Evolutionary conservation across 2,329 filamentous ascomycete species (phyloP).

Genomic region (Hymenoscyphus occultus): DNA sequence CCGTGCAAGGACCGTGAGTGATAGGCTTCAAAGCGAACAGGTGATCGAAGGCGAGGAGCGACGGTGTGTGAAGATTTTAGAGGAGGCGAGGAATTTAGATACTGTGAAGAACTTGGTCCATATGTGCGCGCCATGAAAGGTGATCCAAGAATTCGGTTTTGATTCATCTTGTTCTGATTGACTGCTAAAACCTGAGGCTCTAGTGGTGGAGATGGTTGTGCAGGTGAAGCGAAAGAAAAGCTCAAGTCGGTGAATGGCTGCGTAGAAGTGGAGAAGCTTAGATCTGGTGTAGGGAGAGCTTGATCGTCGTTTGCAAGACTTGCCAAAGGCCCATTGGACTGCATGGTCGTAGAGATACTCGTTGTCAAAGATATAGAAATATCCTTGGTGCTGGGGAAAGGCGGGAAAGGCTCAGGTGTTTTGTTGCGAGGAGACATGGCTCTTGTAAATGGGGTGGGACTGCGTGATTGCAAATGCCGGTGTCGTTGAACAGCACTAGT

Average conservation of each 20-base stretch:
- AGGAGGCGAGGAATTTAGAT: slow-evolving; percentile 20
- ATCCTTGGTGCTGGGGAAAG: slow-evolving; percentile 52
- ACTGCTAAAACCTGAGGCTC: slow-evolving; percentile 15
- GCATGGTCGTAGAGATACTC: slow-evolving; percentile 64
- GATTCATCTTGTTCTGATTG: slow-evolving; percentile 10
- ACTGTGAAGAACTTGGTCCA: slow-evolving; percentile 53
- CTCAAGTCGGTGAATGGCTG: neutral
- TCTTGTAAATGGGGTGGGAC: slow-evolving; percentile 55
- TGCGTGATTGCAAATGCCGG: slow-evolving; percentile 48
- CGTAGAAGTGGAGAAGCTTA: neutral
- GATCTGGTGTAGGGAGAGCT: slow-evolving; percentile 9
- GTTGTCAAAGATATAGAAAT: slow-evolving; percentile 61
- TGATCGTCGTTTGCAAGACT: slow-evolving; percentile 49
- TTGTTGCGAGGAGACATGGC: slow-evolving; percentile 48
- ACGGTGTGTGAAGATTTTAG: slow-evolving; percentile 18
- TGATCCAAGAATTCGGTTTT: slow-evolving; percentile 27
- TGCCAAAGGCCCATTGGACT: slow-evolving; percentile 58
- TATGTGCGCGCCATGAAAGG: slow-evolving; percentile 56
- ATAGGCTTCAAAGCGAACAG: slow-evolving; percentile 27
- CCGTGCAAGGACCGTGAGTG: slow-evolving; percentile 28
- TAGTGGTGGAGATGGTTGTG: slow-evolving; percentile 16
- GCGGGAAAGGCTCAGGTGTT: slow-evolving; percentile 43
- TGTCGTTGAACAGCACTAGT: slow-evolving; percentile 43
- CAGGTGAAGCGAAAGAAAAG: slow-evolving; percentile 5
- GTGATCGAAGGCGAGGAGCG: slow-evolving; percentile 30